phyloP scores from a whole-genome alignment of 2,329 filamentous ascomycete species.

The Epichloe festucae region DNA sequence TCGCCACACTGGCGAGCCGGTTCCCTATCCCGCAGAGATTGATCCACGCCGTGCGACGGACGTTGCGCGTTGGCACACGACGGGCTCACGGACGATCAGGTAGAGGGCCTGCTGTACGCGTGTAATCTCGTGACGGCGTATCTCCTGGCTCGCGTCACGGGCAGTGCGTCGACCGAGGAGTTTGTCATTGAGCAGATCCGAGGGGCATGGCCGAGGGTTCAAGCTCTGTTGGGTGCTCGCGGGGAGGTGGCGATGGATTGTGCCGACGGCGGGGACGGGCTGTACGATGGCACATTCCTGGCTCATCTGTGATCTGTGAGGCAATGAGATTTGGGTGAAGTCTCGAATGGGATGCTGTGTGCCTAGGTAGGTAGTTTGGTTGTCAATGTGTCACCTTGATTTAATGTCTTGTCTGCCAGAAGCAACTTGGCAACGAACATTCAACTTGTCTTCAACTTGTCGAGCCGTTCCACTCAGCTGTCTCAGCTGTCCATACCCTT shows the following conservation, averaged over 20 bases:
- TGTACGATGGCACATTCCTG: not conserved
- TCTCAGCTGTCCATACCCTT: too few species aligned
- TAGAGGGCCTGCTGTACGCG: not conserved
- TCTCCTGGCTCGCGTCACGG: not conserved
- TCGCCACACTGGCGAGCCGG: too few species aligned
- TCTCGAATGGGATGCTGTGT: too few species aligned
- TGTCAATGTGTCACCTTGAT: too few species aligned
- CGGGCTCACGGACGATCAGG: not conserved
- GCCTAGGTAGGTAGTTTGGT: too few species aligned
- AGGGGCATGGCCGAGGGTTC: not conserved
- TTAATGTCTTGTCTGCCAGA: too few species aligned
- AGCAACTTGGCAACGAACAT: too few species aligned
- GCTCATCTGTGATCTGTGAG: not conserved
- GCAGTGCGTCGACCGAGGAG: not conserved
- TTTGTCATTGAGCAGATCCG: not conserved
- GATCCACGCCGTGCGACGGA: not conserved
- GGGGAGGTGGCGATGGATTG: not conserved
- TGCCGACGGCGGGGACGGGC: not conserved
- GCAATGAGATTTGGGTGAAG: not conserved
- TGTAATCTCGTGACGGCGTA: not conserved
- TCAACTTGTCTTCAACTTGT: too few species aligned
- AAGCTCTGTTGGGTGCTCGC: not conserved
- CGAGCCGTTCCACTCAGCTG: too few species aligned
- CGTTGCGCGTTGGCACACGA: too few species aligned
- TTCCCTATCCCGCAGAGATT: not conserved